Evolutionary conservation across 495 filamentous ascomycete genomes (phyloP), one percentile per base, ranked within the genome.

Genomic region (Trichoderma gamsii): DNA sequence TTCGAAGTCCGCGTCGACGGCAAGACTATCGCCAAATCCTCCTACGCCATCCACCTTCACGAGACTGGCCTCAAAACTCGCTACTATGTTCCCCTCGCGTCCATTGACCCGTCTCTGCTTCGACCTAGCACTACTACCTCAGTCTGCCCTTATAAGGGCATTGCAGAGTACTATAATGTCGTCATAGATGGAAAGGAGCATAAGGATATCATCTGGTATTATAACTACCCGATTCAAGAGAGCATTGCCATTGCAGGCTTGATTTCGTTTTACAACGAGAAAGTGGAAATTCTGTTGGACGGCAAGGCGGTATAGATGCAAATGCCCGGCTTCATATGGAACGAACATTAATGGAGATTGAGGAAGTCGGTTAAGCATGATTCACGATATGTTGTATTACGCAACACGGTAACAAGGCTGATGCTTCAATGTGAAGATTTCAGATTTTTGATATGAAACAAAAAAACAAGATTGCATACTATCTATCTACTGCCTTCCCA

Each of bases 221-320:
- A 89, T 72, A 72, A 75, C 29, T 77, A 77, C 41, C 82, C 86
- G 3, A 83, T 78, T 35, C 61, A 75, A 0, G 85, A 88, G 75
- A 80, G 78, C 29, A 77, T 73, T 15, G 68, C 69, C 12, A 77
- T 89, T 66, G 76, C 73, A 41, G 84, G 84, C 2, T 66, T 76
- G 56, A 16, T 86, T 52, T 85, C 82, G 67, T 86, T 87, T 68
- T 89, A 87, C 68, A 86, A 87, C 70, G 85, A 87, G 72, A 85
- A 84, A 73, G 83, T 88, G 0, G 83, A 88, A 67, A 76, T 87
- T 38, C 79, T 74, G 63, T 71, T 89, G 64, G 84, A 88, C 75
- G 86, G 85, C 15, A 44, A 69, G 23, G 35, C 35, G 7, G 35
- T 38, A 38, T 38, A 38, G 35, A 38, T 6, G 35, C 35, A 38